phyloP scores from a whole-genome alignment of 1,284 basidiomycete species.

The Ustilago cynodontis region DNA sequence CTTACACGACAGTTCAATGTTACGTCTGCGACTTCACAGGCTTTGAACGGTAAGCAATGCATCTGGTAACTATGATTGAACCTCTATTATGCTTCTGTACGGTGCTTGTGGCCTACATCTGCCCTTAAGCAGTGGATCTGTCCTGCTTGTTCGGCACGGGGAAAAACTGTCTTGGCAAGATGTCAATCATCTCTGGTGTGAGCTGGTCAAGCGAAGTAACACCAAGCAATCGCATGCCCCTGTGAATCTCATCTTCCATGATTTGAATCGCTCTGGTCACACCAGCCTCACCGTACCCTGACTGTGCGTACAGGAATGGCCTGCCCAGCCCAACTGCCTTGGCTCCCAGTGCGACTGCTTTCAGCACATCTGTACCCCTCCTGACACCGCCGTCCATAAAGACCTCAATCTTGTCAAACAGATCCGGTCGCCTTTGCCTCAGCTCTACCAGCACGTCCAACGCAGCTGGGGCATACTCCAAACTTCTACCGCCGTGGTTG shows the following conservation, averaged over 20 bases:
- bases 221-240: slow-evolving; percentile 83
- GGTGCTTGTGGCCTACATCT: not conserved
- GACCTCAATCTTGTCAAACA: slow-evolving; percentile 77
- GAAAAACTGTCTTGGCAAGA: slow-evolving; percentile 54
- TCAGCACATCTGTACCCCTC: slow-evolving; percentile 81
- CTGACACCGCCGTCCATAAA: slow-evolving; percentile 89
- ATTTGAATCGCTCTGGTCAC: slow-evolving; percentile 80
- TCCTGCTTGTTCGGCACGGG: slow-evolving; percentile 10
- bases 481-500: slow-evolving; percentile 72
- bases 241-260: slow-evolving; percentile 82
- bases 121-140: slow-evolving; percentile 5
- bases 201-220: slow-evolving; percentile 79
- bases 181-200: slow-evolving; percentile 80
- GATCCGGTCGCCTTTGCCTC: slow-evolving; percentile 74
- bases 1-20: not conserved
- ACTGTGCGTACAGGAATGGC: slow-evolving; percentile 90
- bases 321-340: slow-evolving; percentile 89
- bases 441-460: slow-evolving; percentile 75
- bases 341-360: slow-evolving; percentile 85
- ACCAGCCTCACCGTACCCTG: slow-evolving; percentile 86
- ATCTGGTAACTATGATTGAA: not conserved
- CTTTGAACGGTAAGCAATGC: too few relatives aligned
- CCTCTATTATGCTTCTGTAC: not conserved
- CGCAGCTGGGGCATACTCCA: slow-evolving; percentile 65
- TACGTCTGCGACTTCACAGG: too few relatives aligned